Evolutionary conservation across 305 asterid genomes (phyloP), one percentile per base, ranked within the genome.

Genomic region (Stenogyne calaminthoides): DNA sequence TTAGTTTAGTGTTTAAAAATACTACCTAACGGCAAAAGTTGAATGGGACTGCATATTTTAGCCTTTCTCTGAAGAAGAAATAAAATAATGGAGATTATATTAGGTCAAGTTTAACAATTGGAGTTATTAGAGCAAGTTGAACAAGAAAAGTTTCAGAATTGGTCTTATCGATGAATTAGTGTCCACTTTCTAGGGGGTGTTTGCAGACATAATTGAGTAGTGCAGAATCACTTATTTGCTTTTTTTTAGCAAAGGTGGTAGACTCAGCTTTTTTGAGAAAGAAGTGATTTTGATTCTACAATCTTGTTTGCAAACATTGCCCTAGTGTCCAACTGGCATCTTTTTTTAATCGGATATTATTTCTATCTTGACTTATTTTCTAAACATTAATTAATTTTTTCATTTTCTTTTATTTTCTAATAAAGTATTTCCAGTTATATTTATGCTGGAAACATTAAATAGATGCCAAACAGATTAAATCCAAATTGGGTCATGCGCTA

Each of bases 61-160:
- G 39, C 73, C 14, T 14, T 69, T 36, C 11, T 14, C 37, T 19
- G 10, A 54, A 37, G 14, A 59, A 29, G 20, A 32, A 8, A 22
- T 59, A 71, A 14, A 8, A 11, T 12, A n/a, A 47, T 15, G 58
- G 20, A 56, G 4, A 3, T 7, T 34, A 22, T 34, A 63, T 63
- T 49, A 37, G 73, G 82, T 58, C 76, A 74, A 76, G 57, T 47
- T 71, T 40, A 37, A 70, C 58, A 25, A 64, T 70, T 73, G 74
- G 77, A 15, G 15, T 47, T 20, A 29, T 29, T 29, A 29, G 39
- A 6, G n/a, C 51, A 44, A 44, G 15, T 44, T 14, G 15, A 11
- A 11, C 2, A 44, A 36, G 6, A 36, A 6, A 73, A 75, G 54
- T 44, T n/a, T n/a, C n/a, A n/a, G n/a, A n/a, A 62, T 70, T 73